Base-by-base conservation (phyloP, 768 basidiomycete genomes). In the Trametopsis cervina region DNA sequence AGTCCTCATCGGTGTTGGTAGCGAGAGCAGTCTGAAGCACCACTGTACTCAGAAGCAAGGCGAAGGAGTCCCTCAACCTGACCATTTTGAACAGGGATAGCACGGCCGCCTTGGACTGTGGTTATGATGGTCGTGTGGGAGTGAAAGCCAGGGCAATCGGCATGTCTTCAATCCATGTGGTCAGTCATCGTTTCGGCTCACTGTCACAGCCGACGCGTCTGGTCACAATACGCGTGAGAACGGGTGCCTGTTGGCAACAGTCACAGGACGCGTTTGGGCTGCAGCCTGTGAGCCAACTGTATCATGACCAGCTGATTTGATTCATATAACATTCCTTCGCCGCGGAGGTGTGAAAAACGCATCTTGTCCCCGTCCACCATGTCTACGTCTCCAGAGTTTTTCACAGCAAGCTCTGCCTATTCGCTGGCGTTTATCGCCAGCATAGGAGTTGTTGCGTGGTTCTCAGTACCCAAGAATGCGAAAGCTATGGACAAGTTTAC, bases 401-500 rank as follows among this genome's bases (percentile, higher is more conserved):
- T 21, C 64, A 69, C 49, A 51, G 60, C 29, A 60, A 68, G 46
- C 44, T 68, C 42, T 63, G 67, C 52, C 2, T 74, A 73, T 59
- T 83, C 85, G 3, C 71, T 89, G 5, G 74, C 69, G 1, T 83
- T 75, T 10, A 82, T 90, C 4, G 66, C 70, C 0, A 62, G 57
- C 1, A 60, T 85, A 4, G 78, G 68, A 1, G 20, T 77, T 18
- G 43, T 77, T 38, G 84, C 85, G 1, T 73, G 72, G 37, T 46
- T 66, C n/a, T 76, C 71, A 0, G 68, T 89, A 7, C 81, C 86
- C 1, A 80, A 77, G 60, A 74, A 77, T 46, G 78, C 79, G 20
- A 68, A 73, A 21, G 76, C 75, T 74, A 76, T 78, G 54, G 85
- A 89, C 59, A 70, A 69, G 49, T 77, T 73, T 53, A 80, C 84